These are phyloP conservation scores for Pseudogymnoascus destructans DNA, from an alignment of 2,329 filamentous ascomycete genomes.

Conservation along the genomic window DNA sequence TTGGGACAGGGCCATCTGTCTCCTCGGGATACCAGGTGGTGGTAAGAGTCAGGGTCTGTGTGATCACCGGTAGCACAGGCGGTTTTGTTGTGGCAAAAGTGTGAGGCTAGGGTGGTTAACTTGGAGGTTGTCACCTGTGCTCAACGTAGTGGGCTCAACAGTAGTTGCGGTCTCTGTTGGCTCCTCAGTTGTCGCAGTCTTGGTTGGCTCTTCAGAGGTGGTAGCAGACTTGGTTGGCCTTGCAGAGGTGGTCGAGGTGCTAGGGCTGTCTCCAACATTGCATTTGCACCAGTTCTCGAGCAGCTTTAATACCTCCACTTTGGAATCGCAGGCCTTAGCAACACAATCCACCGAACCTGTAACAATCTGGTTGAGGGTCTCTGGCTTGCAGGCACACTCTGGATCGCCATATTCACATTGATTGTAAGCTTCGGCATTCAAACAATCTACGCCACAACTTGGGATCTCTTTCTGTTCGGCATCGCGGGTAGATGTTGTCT, in stretches of 20 bases:
- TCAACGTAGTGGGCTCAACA: neutral
- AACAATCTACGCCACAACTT: neutral
- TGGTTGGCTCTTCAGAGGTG: neutral
- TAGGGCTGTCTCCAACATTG: neutral
- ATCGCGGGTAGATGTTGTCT: neutral
- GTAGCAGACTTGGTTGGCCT: neutral
- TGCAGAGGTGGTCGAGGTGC: neutral
- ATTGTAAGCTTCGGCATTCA: neutral
- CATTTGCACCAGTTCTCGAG: neutral
- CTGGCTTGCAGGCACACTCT: neutral
- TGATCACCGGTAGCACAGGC: neutral
- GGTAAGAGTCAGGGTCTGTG: neutral
- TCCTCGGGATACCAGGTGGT: neutral
- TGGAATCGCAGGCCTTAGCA: neutral
- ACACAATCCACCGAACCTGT: neutral
- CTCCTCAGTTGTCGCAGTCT: neutral
- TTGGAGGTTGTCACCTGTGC: neutral
- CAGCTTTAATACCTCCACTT: neutral
- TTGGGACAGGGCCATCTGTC: neutral
- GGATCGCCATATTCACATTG: neutral
- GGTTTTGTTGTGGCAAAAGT: too few relatives aligned
- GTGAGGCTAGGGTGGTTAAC: neutral
- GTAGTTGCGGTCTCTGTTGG: neutral
- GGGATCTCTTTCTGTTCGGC: neutral
- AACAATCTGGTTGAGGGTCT: neutral